phyloP scores from a whole-genome alignment of 768 basidiomycete genomes.

The Agaricus sinodeliciosus region DNA sequence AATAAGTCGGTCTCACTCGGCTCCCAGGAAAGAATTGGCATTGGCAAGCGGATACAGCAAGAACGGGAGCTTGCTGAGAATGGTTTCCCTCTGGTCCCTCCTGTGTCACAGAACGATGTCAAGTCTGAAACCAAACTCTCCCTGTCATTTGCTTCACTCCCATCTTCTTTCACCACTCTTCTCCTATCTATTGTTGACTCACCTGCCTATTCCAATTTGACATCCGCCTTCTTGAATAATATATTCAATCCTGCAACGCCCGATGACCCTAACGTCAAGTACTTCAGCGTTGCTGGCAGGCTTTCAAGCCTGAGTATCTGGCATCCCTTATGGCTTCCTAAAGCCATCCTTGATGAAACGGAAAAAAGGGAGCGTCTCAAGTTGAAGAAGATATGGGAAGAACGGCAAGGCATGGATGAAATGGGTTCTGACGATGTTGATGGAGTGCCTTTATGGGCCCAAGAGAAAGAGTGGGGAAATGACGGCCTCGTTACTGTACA shows the following conservation, averaged over 20 bases:
- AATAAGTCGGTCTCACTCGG: background rate
- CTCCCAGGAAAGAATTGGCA: constrained; percentile 78
- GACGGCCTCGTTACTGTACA: constrained; percentile 91
- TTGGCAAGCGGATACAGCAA: constrained; percentile 58
- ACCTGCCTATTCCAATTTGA: constrained; percentile 93
- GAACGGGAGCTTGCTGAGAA: constrained; percentile 23
- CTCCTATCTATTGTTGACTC: constrained; percentile 89
- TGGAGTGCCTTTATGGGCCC: constrained; percentile 36
- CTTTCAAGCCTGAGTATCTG: constrained; percentile 58
- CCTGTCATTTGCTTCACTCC: constrained; percentile 57
- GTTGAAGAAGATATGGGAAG: constrained; percentile 31
- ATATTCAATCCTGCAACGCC: constrained; percentile 83
- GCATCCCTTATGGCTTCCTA: constrained; percentile 97
- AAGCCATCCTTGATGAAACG: constrained; percentile 85
- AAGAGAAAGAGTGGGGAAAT: constrained; percentile 68
- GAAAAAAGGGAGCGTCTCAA: constrained; percentile 54
- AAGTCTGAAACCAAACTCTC: constrained; percentile 28
- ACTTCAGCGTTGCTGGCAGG: constrained; percentile 89
- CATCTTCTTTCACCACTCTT: constrained; percentile 80
- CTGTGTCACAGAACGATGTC: background rate
- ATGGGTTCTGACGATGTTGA: constrained; percentile 6
- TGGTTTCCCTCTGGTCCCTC: background rate
- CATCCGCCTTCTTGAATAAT: constrained; percentile 71
- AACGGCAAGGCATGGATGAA: constrained; percentile 18
- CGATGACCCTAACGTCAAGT: constrained; percentile 75